These are phyloP conservation scores for Artemisia annua DNA, from an alignment of 129 eudicot genomes.

Conservation along the genomic window DNA sequence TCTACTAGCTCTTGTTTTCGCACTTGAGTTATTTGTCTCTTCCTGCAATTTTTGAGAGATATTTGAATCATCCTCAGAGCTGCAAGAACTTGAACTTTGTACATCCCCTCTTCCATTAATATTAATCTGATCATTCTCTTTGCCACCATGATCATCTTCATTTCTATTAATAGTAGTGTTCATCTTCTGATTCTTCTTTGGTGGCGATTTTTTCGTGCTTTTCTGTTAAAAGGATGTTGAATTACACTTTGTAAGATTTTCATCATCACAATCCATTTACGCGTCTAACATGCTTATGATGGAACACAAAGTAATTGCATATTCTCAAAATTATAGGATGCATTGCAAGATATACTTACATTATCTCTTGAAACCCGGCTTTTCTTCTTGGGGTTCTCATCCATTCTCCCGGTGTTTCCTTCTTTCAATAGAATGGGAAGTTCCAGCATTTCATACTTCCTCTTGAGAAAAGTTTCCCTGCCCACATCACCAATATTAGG, in stretches of 20 bases:
- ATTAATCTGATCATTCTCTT: constrained; percentile 8
- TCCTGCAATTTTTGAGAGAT: constrained; percentile 53
- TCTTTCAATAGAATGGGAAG: constrained; percentile 27
- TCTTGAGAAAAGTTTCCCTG: constrained; percentile 39
- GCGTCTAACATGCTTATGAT: not conserved
- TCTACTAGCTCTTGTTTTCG: constrained; percentile 71
- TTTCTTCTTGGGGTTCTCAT: constrained; percentile 60
- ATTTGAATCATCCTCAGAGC: constrained; percentile 64
- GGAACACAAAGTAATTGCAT: not conserved
- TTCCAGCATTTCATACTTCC: constrained; percentile 42
- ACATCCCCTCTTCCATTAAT: constrained; percentile 28
- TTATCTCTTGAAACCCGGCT: constrained; percentile 52
- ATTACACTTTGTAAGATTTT: constrained; percentile 14
- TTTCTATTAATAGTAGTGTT: not conserved
- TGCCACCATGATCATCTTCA: constrained; percentile 33
- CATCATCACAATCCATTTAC: not conserved
- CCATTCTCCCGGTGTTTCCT: not conserved
- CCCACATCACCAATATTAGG: not conserved
- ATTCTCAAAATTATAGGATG: not conserved
- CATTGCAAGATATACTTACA: constrained; percentile 42
- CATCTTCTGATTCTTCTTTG: constrained; percentile 45
- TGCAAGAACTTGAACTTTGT: constrained; percentile 46
- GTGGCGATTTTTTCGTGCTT: constrained; percentile 37
- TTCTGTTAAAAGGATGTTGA: constrained; percentile 31
- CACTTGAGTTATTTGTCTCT: constrained; percentile 35